Percentiles rank a stretch among this genome's conserved stretches.
Conservation (phyloP, 2,329 filamentous ascomycete genomes). For the Nectriaceae sp. region DNA sequence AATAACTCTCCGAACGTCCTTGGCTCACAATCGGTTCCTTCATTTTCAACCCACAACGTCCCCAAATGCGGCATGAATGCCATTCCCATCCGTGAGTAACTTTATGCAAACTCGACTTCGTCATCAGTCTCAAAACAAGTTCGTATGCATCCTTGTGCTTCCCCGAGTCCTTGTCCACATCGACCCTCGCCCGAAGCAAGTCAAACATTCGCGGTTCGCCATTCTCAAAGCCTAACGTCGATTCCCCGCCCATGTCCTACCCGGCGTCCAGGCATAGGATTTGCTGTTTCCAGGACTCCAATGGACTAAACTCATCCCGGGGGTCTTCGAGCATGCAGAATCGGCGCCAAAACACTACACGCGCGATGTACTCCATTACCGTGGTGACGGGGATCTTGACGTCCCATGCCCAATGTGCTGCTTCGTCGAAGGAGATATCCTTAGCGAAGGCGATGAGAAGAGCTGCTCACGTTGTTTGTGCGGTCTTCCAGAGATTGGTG, state of each 20-base stretch:
- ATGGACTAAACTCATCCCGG: slow-evolving; percentile 25
- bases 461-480: slow-evolving; percentile 29
- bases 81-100: slow-evolving; percentile 11
- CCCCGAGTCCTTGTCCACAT: slow-evolving; percentile 5
- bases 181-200: slow-evolving; percentile 2
- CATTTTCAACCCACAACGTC: slow-evolving; percentile 14
- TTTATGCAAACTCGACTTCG: slow-evolving; percentile 14
- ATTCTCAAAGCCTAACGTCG: slow-evolving; percentile 8
- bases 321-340: slow-evolving; percentile 25
- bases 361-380: slow-evolving; percentile 32
- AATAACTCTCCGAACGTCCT: slow-evolving; percentile 14
- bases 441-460: slow-evolving; percentile 25
- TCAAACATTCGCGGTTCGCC: slow-evolving; percentile 3
- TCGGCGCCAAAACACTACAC: slow-evolving; percentile 39
- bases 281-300: slow-evolving; percentile 22
- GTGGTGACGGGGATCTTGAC: slow-evolving; percentile 26
- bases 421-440: slow-evolving; percentile 27
- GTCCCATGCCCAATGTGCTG: slow-evolving; percentile 35
- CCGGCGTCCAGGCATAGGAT: slow-evolving; percentile 9
- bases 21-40: slow-evolving; percentile 10
- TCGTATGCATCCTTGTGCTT: slow-evolving; percentile 15
- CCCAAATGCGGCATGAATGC: slow-evolving; percentile 8
- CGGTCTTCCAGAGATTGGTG: slow-evolving; percentile 30
- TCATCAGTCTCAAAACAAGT: slow-evolving; percentile 13
- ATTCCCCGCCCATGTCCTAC: slow-evolving; percentile 11